Evolutionary conservation across 371 early-diverging fungal species (phyloP).

Genomic region (Mortierella sp.): DNA sequence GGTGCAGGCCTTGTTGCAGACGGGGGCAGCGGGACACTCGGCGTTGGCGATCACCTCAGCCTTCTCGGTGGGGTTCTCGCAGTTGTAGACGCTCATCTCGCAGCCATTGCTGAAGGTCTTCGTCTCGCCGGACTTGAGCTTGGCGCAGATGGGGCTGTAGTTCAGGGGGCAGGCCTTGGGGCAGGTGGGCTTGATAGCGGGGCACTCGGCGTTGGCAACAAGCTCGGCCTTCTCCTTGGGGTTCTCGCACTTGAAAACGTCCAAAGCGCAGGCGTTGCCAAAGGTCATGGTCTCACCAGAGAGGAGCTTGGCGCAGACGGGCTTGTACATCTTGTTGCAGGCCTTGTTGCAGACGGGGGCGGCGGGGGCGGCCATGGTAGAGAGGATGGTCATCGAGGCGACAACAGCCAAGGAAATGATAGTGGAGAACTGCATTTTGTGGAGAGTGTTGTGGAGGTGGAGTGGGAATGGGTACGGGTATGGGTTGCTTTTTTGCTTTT

Average conservation of each 20-base stretch:
- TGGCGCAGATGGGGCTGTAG: not conserved
- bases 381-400: constrained; percentile 9
- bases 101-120: not conserved
- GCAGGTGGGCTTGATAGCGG: not conserved
- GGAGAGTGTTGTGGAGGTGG: not conserved
- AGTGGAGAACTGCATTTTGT: constrained; percentile 4
- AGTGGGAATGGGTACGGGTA: not conserved
- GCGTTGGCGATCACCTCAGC: not conserved
- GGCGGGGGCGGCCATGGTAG: not conserved
- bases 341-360: constrained; percentile 13
- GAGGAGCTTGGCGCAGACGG: constrained; percentile 6
- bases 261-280: not conserved
- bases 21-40: not conserved
- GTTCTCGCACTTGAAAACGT: constrained; percentile 7
- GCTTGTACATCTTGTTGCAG: constrained; percentile 8
- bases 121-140: not conserved
- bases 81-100: not conserved
- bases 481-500: not conserved
- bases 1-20: no score
- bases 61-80: not conserved
- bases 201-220: not conserved
- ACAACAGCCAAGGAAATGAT: constrained; percentile 1
- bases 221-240: not conserved
- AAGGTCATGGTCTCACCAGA: constrained; percentile 4
- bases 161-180: not conserved